Conservation (phyloP, 225 moss, liverwort and hornwort species). For the Anthoceros angustus region DNA sequence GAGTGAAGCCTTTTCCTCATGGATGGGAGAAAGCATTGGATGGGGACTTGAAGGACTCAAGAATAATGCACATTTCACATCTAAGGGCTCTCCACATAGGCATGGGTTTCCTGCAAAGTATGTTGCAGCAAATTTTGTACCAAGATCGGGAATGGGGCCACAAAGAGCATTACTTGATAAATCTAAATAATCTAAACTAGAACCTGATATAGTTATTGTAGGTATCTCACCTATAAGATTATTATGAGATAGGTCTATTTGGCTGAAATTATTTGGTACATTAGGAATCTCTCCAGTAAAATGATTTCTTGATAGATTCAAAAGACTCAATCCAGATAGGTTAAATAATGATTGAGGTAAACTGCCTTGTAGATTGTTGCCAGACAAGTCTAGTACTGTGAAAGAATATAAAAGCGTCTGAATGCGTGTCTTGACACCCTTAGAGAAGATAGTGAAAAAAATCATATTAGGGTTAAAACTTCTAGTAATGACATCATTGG, state of each 20-base stretch:
- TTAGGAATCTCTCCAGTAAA: background rate
- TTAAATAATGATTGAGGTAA: background rate
- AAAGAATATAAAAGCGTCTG: background rate
- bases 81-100: background rate
- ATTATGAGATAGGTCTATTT: background rate
- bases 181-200: background rate
- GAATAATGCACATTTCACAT: background rate
- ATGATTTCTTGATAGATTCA: background rate
- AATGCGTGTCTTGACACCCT: background rate
- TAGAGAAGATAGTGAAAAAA: background rate
- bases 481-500: background rate
- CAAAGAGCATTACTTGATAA: background rate
- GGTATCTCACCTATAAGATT: background rate
- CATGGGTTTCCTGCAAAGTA: background rate
- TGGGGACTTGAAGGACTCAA: background rate
- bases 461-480: background rate
- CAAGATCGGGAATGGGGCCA: background rate
- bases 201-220: background rate
- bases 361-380: background rate
- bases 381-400: background rate
- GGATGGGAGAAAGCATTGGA: background rate
- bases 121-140: background rate
- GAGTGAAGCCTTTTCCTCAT: background rate
- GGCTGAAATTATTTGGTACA: background rate
- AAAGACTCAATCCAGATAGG: background rate